Conservation (phyloP, 257 asterid species). For the Ocimum tenuiflorum region DNA sequence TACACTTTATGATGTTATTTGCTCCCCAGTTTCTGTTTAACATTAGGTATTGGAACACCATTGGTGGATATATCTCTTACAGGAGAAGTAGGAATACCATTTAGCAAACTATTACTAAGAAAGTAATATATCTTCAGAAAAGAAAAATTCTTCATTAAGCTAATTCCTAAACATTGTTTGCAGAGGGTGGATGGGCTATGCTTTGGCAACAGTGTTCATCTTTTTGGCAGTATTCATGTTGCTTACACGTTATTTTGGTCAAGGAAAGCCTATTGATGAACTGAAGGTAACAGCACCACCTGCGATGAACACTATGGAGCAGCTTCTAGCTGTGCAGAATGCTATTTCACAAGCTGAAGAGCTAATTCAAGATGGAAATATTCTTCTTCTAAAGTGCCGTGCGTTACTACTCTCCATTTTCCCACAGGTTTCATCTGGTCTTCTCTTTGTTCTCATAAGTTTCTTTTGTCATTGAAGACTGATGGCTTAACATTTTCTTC, state of each 20-base stretch:
- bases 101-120: too few relatives aligned
- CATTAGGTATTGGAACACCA: too few relatives aligned
- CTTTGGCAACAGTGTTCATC: constrained; percentile 37
- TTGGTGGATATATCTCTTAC: too few relatives aligned
- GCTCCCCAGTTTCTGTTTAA: too few relatives aligned
- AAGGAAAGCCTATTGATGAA: constrained; percentile 58
- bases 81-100: too few relatives aligned
- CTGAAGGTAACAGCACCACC: constrained; percentile 75
- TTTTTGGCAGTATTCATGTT: constrained; percentile 64
- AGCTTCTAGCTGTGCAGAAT: constrained; percentile 90
- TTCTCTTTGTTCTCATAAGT: not conserved
- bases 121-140: constrained; percentile 4
- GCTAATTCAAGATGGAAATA: constrained; percentile 74
- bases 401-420: constrained; percentile 73
- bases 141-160: not conserved
- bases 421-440: constrained; percentile 58
- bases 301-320: constrained; percentile 85
- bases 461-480: not conserved
- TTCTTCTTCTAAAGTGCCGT: constrained; percentile 69
- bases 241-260: constrained; percentile 53
- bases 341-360: constrained; percentile 87
- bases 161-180: constrained; percentile 17
- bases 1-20: too few relatives aligned
- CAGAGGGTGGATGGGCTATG: constrained; percentile 85
- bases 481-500: not conserved